Evolutionary conservation across 2,329 filamentous ascomycete species (phyloP).

Genomic region (Thelonectria olida): DNA sequence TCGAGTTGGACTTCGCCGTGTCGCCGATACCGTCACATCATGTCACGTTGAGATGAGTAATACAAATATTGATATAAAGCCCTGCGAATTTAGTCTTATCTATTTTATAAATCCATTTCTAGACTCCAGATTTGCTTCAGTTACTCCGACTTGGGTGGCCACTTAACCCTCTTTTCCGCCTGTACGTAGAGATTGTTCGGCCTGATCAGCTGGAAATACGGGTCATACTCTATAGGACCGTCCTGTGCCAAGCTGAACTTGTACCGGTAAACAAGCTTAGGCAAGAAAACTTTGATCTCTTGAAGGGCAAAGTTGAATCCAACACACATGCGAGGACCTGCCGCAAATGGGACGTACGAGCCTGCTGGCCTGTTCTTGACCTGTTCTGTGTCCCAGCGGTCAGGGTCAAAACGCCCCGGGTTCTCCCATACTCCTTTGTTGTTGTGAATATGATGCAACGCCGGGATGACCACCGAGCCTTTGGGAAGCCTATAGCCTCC

Average conservation of each 20-base stretch:
- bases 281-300: slow-evolving; percentile 67
- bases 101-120: too few species aligned
- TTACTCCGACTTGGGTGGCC: too few species aligned
- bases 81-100: too few species aligned
- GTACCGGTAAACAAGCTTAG: slow-evolving; percentile 68
- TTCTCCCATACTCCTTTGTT: slow-evolving; percentile 67
- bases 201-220: slow-evolving; percentile 66
- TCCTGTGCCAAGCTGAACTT: slow-evolving; percentile 61
- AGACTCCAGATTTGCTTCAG: too few species aligned
- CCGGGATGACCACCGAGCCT: slow-evolving; percentile 62
- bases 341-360: slow-evolving; percentile 67
- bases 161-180: too few species aligned
- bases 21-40: too few species aligned
- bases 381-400: slow-evolving; percentile 65
- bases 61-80: too few species aligned
- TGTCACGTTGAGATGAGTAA: too few species aligned
- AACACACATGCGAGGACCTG: slow-evolving; percentile 66
- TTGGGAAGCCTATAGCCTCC: slow-evolving; percentile 66
- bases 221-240: slow-evolving; percentile 65
- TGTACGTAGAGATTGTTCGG: slow-evolving; percentile 64
- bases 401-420: slow-evolving; percentile 65
- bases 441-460: slow-evolving; percentile 60
- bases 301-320: slow-evolving; percentile 72
- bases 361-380: slow-evolving; percentile 62
- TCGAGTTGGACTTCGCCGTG: too few species aligned